Conservation (phyloP, 1,284 basidiomycete species). For the Rhodotorula sp. region DNA sequence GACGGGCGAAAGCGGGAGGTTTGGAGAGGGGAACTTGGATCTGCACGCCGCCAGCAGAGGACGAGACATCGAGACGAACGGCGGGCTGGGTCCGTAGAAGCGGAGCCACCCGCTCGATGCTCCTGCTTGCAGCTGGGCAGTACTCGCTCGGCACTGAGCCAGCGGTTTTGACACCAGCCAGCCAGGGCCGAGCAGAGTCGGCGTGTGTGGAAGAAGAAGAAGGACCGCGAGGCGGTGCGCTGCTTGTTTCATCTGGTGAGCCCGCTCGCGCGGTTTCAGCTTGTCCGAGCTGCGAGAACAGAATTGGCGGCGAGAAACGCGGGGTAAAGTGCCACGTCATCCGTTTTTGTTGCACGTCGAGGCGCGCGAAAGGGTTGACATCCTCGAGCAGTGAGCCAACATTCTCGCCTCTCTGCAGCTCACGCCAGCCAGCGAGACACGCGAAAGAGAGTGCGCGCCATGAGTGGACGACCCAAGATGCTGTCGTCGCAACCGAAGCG, state of each 20-base stretch:
- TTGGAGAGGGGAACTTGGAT: constrained; percentile 15
- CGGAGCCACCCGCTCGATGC: constrained; percentile 9
- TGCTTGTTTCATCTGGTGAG: no score
- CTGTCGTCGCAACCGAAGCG: constrained; percentile 37
- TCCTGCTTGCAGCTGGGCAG: constrained; percentile 7
- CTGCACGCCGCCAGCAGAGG: constrained; percentile 16
- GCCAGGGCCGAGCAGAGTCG: constrained; percentile 1
- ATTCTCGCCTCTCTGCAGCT: not conserved
- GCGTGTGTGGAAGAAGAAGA: constrained; percentile 3
- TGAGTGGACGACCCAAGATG: constrained; percentile 1
- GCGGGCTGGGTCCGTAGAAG: constrained; percentile 7
- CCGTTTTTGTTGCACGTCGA: not conserved
- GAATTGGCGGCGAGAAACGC: not conserved
- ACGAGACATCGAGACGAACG: constrained; percentile 16
- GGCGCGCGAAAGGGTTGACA: not conserved
- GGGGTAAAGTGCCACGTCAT: not conserved
- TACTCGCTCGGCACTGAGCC: not conserved
- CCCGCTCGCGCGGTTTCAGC: not conserved
- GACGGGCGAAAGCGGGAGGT: constrained; percentile 5
- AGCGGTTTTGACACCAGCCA: not conserved
- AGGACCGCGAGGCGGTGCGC: no score
- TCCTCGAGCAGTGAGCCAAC: not conserved
- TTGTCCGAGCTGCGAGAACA: not conserved
- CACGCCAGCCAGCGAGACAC: not conserved
- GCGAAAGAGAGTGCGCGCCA: not conserved